Evolutionary conservation across 495 filamentous ascomycete species (phyloP).

Genomic region (Penicillium bialowiezense): DNA sequence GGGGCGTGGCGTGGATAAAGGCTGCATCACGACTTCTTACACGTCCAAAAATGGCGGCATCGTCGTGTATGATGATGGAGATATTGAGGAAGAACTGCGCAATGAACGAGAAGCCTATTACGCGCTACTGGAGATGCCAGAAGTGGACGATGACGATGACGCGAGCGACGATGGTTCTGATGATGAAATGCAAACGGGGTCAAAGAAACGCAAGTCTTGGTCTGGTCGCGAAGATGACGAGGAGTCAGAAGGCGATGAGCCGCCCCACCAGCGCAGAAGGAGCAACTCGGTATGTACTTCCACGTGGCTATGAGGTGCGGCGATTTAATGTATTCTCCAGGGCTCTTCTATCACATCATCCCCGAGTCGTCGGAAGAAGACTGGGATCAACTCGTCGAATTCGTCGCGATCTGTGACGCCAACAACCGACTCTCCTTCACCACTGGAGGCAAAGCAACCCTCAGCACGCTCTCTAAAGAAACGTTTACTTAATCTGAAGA

Average conservation of each 20-base stretch:
- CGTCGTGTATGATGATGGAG: slow-evolving; percentile 91
- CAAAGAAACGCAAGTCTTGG: slow-evolving; percentile 82
- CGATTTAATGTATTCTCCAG: slow-evolving; percentile 42
- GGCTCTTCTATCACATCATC: slow-evolving; percentile 55
- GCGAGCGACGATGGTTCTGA: slow-evolving; percentile 47
- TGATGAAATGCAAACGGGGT: slow-evolving; percentile 33
- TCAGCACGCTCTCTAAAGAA: slow-evolving; percentile 68
- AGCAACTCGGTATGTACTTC: slow-evolving; percentile 73
- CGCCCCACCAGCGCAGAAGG: slow-evolving; percentile 73
- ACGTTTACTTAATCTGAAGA: slow-evolving; percentile 68
- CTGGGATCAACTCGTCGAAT: slow-evolving; percentile 39
- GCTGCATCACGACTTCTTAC: slow-evolving; percentile 68
- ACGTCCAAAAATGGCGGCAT: slow-evolving; percentile 77
- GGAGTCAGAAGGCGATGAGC: slow-evolving; percentile 64
- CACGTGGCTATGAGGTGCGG: neutral
- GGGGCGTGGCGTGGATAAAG: slow-evolving; percentile 53
- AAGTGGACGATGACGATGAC: slow-evolving; percentile 68
- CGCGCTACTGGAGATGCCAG: slow-evolving; percentile 82
- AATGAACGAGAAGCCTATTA: slow-evolving; percentile 77
- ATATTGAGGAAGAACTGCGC: slow-evolving; percentile 83
- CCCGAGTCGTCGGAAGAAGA: slow-evolving; percentile 40
- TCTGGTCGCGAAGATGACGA: slow-evolving; percentile 68
- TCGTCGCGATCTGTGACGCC: slow-evolving; percentile 47
- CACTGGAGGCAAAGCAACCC: slow-evolving; percentile 57
- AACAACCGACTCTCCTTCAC: slow-evolving; percentile 51